phyloP scores from a whole-genome alignment of 2,329 filamentous ascomycete species.

The Apiospora phragmitis region DNA sequence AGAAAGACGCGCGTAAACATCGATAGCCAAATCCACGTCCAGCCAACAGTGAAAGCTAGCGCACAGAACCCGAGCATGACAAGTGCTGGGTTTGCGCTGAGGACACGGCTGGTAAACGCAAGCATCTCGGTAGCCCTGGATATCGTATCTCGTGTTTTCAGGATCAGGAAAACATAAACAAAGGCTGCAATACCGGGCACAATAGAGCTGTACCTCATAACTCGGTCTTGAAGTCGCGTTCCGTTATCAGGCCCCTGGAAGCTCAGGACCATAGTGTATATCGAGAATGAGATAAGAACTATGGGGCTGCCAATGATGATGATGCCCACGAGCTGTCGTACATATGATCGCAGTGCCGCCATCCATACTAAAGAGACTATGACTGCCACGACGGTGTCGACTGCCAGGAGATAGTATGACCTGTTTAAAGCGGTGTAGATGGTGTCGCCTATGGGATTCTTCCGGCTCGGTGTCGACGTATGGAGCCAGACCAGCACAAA shows the following conservation, averaged over 20 bases:
- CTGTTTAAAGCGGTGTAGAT: conserved; percentile 87
- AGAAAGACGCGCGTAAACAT: conserved; percentile 98
- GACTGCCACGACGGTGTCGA: conserved; percentile 89
- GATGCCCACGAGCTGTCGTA: conserved; percentile 76
- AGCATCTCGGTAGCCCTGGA: conserved; percentile 83
- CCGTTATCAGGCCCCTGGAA: conserved; percentile 77
- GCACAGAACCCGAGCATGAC: conserved; percentile 80
- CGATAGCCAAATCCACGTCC: conserved; percentile 94
- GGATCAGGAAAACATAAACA: conserved; percentile 82
- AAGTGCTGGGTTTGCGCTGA: conserved; percentile 81
- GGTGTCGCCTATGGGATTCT: conserved; percentile 81
- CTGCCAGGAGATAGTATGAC: conserved; percentile 85
- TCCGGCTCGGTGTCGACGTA: conserved; percentile 69
- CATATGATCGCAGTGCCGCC: conserved; percentile 82
- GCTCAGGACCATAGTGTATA: conserved; percentile 90
- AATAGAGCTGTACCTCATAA: conserved; percentile 85
- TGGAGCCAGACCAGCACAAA: conserved; percentile 90
- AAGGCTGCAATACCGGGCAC: conserved; percentile 72
- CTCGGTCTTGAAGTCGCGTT: conserved; percentile 77
- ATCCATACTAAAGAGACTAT: conserved; percentile 90
- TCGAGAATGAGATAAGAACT: conserved; percentile 82
- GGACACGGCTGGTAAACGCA: conserved; percentile 87
- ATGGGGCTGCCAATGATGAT: conserved; percentile 84
- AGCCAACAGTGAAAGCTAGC: conserved; percentile 73
- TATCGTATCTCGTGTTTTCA: conserved; percentile 77